Percentiles rank a stretch among this genome's conserved stretches.
These are phyloP conservation scores for Lentinus tigrinus DNA, from an alignment of 768 basidiomycete species.

Conservation along the genomic window DNA sequence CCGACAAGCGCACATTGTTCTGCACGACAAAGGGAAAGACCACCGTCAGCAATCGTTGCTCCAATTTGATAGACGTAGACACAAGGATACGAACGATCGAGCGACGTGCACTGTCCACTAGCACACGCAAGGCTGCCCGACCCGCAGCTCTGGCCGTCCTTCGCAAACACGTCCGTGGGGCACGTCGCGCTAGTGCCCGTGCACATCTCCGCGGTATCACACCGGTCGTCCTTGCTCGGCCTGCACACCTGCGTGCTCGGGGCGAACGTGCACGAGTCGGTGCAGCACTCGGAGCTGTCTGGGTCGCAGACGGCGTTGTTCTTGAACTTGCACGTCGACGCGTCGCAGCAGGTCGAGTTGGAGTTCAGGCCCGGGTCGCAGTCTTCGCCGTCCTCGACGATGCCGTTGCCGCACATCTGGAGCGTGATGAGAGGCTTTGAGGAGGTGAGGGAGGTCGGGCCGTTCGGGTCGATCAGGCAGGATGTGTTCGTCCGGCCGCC, in stretches of 20 bases:
- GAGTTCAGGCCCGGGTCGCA: conserved; percentile 76
- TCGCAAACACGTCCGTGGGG: conserved; percentile 58
- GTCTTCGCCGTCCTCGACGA: conserved; percentile 80
- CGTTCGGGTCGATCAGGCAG: conserved; percentile 65
- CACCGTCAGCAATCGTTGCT: not conserved
- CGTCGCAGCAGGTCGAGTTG: conserved; percentile 70
- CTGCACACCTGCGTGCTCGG: conserved; percentile 69
- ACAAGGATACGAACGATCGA: conserved; percentile 48
- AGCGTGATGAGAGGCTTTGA: conserved; percentile 50
- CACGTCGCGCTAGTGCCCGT: conserved; percentile 73
- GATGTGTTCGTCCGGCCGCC: conserved; percentile 52
- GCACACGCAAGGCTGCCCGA: conserved; percentile 65
- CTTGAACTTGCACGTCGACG: conserved; percentile 71
- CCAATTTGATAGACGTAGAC: too few species aligned
- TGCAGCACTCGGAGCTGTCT: conserved; percentile 73
- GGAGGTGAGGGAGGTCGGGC: conserved; percentile 20
- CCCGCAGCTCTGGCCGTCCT: conserved; percentile 75
- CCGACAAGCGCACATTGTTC: conserved; percentile 79
- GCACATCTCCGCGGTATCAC: conserved; percentile 74
- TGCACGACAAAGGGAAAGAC: conserved; percentile 26
- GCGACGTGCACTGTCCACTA: conserved; percentile 74
- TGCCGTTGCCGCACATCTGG: conserved; percentile 82
- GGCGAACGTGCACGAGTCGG: conserved; percentile 64
- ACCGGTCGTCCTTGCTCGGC: conserved; percentile 58
- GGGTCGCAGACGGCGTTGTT: conserved; percentile 77